Percentiles rank a stretch among this genome's conserved stretches.
Conservation (phyloP, 768 basidiomycete species). For the Rossbeevera mucosa region DNA sequence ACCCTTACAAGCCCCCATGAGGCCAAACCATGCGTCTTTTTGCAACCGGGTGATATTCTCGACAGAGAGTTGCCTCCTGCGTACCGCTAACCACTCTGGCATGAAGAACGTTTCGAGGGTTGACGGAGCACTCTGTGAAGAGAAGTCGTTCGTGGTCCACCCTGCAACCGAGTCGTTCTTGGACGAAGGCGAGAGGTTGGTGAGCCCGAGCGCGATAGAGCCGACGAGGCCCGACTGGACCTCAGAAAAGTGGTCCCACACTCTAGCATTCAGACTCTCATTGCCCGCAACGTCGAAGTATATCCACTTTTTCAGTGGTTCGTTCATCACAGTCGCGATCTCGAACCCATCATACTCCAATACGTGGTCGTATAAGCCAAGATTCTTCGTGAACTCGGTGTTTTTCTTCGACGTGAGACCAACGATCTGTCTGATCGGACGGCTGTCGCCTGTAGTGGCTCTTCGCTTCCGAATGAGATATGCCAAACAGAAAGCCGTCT, state of each 20-base stretch:
- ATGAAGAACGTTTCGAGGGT: conserved; percentile 58
- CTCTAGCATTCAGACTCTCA: conserved; percentile 41
- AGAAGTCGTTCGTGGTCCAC: conserved; percentile 39
- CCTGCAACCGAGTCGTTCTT: conserved; percentile 27
- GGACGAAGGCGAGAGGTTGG: conserved; percentile 49
- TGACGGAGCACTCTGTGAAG: conserved; percentile 1
- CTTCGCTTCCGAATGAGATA: conserved; percentile 52
- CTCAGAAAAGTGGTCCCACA: conserved; percentile 38
- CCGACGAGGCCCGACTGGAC: conserved; percentile 31
- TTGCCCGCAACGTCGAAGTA: conserved; percentile 66
- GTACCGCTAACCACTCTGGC: conserved; percentile 61
- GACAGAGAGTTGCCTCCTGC: conserved; percentile 44
- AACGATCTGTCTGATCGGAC: conserved; percentile 36
- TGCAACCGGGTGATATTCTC: conserved; percentile 48
- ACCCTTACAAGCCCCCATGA: conserved; percentile 50
- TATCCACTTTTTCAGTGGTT: conserved; percentile 40
- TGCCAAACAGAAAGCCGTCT: conserved; percentile 67
- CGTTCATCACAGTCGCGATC: conserved; percentile 28
- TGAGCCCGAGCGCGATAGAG: conserved; percentile 50
- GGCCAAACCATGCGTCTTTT: conserved; percentile 50
- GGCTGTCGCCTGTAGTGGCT: background rate
- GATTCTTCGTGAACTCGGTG: conserved; percentile 46
- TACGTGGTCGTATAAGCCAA: conserved; percentile 56
- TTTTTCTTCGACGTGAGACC: conserved; percentile 62
- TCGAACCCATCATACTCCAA: conserved; percentile 49